These are phyloP conservation scores for Saccharomyces hybrid DNA, from an alignment of 1,139 yeast species.

Conservation along the genomic window DNA sequence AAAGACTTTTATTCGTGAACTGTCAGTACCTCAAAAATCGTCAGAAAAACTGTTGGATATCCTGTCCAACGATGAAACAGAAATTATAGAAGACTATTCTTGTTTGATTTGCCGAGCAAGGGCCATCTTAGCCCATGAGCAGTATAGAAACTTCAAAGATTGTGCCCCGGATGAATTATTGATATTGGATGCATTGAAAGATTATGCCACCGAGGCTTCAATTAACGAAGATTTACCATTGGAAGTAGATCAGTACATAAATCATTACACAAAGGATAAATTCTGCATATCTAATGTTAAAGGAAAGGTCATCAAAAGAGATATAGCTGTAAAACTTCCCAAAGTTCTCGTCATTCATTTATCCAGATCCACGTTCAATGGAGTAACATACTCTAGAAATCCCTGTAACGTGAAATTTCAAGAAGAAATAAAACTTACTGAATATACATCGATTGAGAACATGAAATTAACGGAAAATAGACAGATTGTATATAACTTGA, in stretches of 20 bases:
- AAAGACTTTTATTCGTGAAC: conserved; percentile 67
- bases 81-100: conserved; percentile 72
- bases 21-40: conserved; percentile 61
- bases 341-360: conserved; percentile 66
- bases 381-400: conserved; percentile 66
- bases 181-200: conserved; percentile 28
- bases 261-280: conserved; percentile 40
- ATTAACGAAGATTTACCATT: conserved; percentile 57
- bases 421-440: conserved; percentile 47
- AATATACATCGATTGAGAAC: conserved; percentile 30
- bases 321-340: conserved; percentile 60
- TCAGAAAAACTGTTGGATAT: conserved; percentile 46
- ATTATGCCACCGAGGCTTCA: conserved; percentile 36
- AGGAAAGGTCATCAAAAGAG: conserved; percentile 60
- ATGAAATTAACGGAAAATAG: conserved; percentile 10
- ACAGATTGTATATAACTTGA: conserved; percentile 46
- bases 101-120: conserved; percentile 61
- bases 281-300: conserved; percentile 43
- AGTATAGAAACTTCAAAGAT: conserved; percentile 8
- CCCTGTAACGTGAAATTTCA: conserved; percentile 64
- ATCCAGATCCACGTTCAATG: conserved; percentile 72
- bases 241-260: conserved; percentile 40
- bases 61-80: conserved; percentile 53
- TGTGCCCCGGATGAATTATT: conserved; percentile 13
- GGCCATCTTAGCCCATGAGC: conserved; percentile 37